Base-by-base conservation (phyloP, 768 basidiomycete genomes). In the Lactarius vividus region DNA sequence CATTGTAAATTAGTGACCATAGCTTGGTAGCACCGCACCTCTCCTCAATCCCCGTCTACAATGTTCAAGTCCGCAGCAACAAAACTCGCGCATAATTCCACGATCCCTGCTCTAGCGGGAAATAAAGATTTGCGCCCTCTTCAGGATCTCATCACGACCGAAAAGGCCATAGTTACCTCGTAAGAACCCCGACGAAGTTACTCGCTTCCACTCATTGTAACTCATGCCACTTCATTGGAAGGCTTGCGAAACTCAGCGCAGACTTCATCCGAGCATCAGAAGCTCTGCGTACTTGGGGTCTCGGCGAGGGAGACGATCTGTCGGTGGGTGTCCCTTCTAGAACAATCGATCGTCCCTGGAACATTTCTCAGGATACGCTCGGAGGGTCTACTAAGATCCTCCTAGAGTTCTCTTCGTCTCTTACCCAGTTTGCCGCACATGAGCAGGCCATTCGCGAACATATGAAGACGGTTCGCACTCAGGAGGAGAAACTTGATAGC, bases 21-120 rank as follows among this genome's bases (percentile, higher is more conserved):
- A 31, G 28, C 40, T 59, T 35, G 57, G 20, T 26, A 40, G 29
- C 57, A 4, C 16, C n/a, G 18, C 59, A 18, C 10, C 54, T 57
- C 33, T n/a, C 55, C 18, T 9, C 23, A 23, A 16, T 53, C 29
- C 23, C 54, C 23, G 16, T 61, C 61, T 29, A 57, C 44, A 15
- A 93, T 93, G 91, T 91, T 93, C 81, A 89, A 82, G 77, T 82
- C 81, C 18, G 88, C 88, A 37, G 88, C 89, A 71, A 85, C 88
- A 42, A 92, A 88, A 77, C 84, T 96, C 75, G 94, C 94, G 2
- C 94, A 96, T 76, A 94, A 93, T 73, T 88, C 92, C 1, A 89
- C 91, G 4, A 79, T 95, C 7, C 89, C 94, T 52, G 80, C 85
- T 0, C 76, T 92, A 11, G 78, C 80, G 20, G 84, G 84, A 1